Base-by-base conservation (phyloP, 2,329 filamentous ascomycete species). In the Talaromyces albobiverticillius region DNA sequence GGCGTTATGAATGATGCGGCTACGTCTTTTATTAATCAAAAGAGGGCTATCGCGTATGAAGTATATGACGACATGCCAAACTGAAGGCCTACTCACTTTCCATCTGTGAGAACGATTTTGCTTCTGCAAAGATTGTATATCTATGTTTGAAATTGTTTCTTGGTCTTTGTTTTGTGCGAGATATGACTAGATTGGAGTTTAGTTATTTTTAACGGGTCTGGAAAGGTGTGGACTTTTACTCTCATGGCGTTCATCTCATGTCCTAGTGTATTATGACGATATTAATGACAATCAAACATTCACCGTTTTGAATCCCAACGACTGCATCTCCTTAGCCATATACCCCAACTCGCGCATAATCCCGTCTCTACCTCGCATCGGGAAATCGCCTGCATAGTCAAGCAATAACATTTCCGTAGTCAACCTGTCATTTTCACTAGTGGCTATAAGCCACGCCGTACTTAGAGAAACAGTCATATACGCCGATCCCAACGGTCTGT, bases 401-500 rank as follows among this genome's bases (percentile, higher is more conserved):
- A 56, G 18, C 13, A 68, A 26, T n/a, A 55, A 31, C 3, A n/a
- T 38, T 22, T 62, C 50, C 8, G 67, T 36, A n/a, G 55, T 53
- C 1, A 29, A 23, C 18, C 58, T 57, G n/a, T 65, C 32, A 1
- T 51, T 20, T 3, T 46, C 32, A 42, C 69, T 64, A 5, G 51
- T 45, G 8, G 61, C 62, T 7, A 62, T 59, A 11, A 59, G 38
- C 64, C 62, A 68, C 18, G 63, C 64, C 5, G 57, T 59, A 10
- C 57, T 53, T 11, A 72, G 57, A 45, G 62, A 64, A 14, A 71
- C 11, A 13, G 60, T 26, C 3, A 72, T 57, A 53, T 67, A 70
- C 26, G 54, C 62, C 9, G 70, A 57, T 2, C 67, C 71, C 36
- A 73, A 52, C 1, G 71, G 71, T 23, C 67, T 59, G 50, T 70